phyloP scores from a whole-genome alignment of 106 monocot genomes.

The Dioscorea alata region DNA sequence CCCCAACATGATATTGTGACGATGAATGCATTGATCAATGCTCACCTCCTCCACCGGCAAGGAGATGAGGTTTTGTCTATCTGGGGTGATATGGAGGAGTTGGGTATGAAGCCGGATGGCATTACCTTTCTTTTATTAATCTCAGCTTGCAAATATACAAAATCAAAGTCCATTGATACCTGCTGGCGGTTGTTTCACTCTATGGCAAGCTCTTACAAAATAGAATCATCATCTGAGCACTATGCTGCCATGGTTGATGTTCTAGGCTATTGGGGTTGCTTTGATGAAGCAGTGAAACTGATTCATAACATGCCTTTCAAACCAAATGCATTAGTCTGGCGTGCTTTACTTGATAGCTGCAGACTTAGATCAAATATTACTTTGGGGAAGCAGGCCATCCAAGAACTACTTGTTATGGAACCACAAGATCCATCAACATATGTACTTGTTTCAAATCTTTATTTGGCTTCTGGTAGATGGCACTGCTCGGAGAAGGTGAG shows the following conservation, averaged over 20 bases:
- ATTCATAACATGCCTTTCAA: conserved; percentile 53
- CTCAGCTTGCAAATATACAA: conserved; percentile 71
- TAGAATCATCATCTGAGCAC: conserved; percentile 52
- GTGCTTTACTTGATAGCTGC: conserved; percentile 57
- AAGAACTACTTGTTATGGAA: conserved; percentile 41
- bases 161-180: conserved; percentile 27
- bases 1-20: conserved; percentile 42
- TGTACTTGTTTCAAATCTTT: conserved; percentile 71
- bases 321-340: conserved; percentile 53
- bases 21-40: conserved; percentile 76
- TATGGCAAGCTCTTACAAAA: conserved; percentile 36
- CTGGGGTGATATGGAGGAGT: conserved; percentile 52
- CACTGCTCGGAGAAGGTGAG: conserved; percentile 71
- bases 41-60: conserved; percentile 51
- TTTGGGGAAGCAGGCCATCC: conserved; percentile 29
- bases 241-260: conserved; percentile 67
- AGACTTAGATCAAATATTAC: conserved; percentile 29
- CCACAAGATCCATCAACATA: conserved; percentile 57
- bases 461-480: conserved; percentile 84
- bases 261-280: conserved; percentile 45
- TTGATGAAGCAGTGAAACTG: conserved; percentile 58
- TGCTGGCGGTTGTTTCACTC: conserved; percentile 49
- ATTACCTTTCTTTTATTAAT: conserved; percentile 51
- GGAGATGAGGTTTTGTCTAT: conserved; percentile 56
- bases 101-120: conserved; percentile 41